Base-by-base conservation (phyloP, 1,284 basidiomycete species). In the Tilletia caries region DNA sequence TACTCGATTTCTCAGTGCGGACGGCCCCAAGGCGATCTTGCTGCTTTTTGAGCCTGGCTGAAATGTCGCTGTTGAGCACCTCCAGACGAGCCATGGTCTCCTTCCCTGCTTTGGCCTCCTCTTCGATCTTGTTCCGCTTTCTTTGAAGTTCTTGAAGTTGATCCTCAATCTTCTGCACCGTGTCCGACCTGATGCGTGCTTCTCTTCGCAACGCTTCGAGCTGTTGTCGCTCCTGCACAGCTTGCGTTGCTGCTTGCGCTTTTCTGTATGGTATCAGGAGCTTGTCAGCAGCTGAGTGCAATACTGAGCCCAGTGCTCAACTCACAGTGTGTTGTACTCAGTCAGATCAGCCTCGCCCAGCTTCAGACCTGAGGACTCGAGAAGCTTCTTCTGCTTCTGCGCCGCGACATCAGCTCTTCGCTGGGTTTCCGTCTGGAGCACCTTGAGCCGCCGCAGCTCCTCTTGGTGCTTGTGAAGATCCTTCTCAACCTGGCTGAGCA, bases 201-300 rank as follows among this genome's bases (percentile, higher is more conserved):
- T 97, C 92, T 70, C 93, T 89, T n/a, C 86, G 87, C 1, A 95
- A 86, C 0, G 88, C 88, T 74, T 95, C 92, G 3, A 96, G 87
- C 27, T 89, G 87, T 81, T 96, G 93, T 0, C 96, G 91, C 82
- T 98, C 94, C 43, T 90, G 88, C 0, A 94, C 89, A 0, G 92
- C 93, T 52, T 91, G 87, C 1, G 90, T 85, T 71, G 89, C 91
- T 5, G 74, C 78, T 70, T 68, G 93, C 0, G 89, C 89, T 86
- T 93, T 72, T 15, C 58, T 62, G 52, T 62, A 32, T 81, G 76
- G 48, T 73, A 71, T 25, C 10, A 6, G n/a, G 54, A 60, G 27
- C n/a, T 29, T 27, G 25, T 25, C 27, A 18, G 27, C 54, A 27
- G 10, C 15, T 58, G 8, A 25, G 54, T 20, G 29, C 3, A 58